Evolutionary conservation across 2,329 filamentous ascomycete genomes (phyloP).

Genomic region (Bipolaris sorokiniana): DNA sequence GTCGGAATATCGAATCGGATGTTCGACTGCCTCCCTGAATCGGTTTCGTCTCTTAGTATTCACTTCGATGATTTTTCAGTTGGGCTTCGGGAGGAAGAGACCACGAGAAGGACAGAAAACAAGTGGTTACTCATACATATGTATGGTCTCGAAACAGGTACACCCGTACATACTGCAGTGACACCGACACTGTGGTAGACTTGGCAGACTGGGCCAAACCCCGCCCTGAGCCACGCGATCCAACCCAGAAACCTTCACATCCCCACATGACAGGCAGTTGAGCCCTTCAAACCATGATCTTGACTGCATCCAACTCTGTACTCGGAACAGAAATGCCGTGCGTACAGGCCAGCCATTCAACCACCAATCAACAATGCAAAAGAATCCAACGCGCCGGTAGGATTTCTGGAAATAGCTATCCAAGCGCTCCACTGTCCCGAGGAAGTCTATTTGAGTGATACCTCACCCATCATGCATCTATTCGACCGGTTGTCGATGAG

Average conservation of each 20-base stretch:
- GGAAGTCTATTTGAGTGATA: constrained; percentile 4
- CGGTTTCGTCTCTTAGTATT: too few relatives aligned
- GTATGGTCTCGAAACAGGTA: too few relatives aligned
- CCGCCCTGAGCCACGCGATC: not conserved
- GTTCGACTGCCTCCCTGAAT: too few relatives aligned
- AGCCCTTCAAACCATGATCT: not conserved
- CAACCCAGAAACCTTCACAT: not conserved
- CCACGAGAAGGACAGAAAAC: too few relatives aligned
- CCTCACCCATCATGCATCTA: constrained; percentile 9
- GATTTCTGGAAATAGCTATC: constrained; percentile 17
- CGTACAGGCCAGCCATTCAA: not conserved
- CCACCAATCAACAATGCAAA: not conserved
- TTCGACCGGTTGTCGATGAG: constrained; percentile 4
- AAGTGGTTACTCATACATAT: too few relatives aligned
- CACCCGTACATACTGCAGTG: too few relatives aligned
- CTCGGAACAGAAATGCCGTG: not conserved
- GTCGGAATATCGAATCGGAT: too few relatives aligned
- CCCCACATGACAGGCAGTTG: not conserved
- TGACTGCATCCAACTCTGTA: not conserved
- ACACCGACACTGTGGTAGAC: too few relatives aligned
- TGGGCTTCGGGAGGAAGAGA: too few relatives aligned
- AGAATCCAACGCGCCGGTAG: constrained; percentile 14
- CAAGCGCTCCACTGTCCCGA: constrained; percentile 15
- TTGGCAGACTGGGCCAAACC: not conserved
- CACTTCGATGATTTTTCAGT: too few relatives aligned